Percentiles rank a stretch among this genome's conserved stretches.
Conservation (phyloP, 306 rosid species). For the Cucurbita maxima region DNA sequence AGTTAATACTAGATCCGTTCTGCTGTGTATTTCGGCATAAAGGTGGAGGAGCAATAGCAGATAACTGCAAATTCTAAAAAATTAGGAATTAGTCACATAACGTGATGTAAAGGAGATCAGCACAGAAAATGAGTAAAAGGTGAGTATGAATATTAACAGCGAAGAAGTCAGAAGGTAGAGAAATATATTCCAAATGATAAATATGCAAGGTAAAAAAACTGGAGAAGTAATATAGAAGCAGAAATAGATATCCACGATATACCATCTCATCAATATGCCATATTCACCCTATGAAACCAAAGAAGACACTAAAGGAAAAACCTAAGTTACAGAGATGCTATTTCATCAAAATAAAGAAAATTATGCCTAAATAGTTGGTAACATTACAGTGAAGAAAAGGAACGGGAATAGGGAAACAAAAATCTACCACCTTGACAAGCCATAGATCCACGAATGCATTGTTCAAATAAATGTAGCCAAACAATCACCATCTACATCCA, state of each 20-base stretch:
- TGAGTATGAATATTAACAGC: neutral
- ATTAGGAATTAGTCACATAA: slow-evolving; percentile 10
- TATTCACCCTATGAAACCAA: neutral
- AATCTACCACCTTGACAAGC: neutral
- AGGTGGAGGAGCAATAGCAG: slow-evolving; percentile 81
- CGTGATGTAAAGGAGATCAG: neutral
- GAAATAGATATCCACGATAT: neutral
- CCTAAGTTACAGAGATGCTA: neutral
- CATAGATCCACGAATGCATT: neutral
- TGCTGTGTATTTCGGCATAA: slow-evolving; percentile 59
- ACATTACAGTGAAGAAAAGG: neutral
- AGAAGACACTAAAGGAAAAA: neutral
- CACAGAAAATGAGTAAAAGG: neutral
- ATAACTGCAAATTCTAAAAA: slow-evolving; percentile 43
- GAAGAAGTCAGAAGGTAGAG: too few relatives aligned
- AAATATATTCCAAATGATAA: neutral
- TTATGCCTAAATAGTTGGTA: neutral
- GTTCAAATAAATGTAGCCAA: neutral
- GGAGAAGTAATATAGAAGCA: neutral
- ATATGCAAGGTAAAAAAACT: neutral
- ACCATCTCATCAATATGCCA: neutral
- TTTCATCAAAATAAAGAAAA: neutral
- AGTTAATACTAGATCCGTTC: slow-evolving; percentile 49
- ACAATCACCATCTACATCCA: neutral
- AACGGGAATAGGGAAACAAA: neutral